Evolutionary conservation across 306 rosid species (phyloP), one percentile per base, ranked within the genome.

Genomic region (Acacia confusa): DNA sequence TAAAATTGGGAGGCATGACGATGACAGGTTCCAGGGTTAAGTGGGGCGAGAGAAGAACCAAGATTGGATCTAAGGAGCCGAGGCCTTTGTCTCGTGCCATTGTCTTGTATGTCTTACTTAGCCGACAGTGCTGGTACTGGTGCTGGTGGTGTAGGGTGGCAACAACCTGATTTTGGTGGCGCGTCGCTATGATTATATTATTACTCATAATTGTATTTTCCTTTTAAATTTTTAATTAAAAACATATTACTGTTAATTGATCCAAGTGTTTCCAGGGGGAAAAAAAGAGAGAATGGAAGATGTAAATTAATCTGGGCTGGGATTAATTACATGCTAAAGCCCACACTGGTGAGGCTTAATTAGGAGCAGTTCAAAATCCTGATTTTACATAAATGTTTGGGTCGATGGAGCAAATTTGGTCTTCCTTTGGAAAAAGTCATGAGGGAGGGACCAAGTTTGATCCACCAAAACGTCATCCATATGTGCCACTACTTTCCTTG

Each of bases 71-170:
- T 94, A 43, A 81, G 92, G 88, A 89, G 97, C 73, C 82, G 92
- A 88, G 98, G 98, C 38, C 91, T 94, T 9, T 94, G 97, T 83
- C 87, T 94, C 0, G 97, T 94, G 84, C 98, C 98, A 53, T 79
- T 94, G 82, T 86, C 94, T 2, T 92, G 95, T 87, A 89, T 94
- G 94, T 84, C 97, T 11, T 92, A 92, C 83, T 85, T 94, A 15
- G 79, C 94, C 0, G 94, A 84, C 2, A 93, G 88, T 12, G 76
- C 77, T 50, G n/a, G 8, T 50, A 22, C n/a, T 17, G 57, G 52
- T 1, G 38, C 82, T 5, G 85, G 63, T 32, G 81, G 77, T 28
- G 82, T 72, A 24, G 28, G 83, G 71, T 92, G 97, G 97, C 92
- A 89, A 45, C 88, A 84, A 0, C 83, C 89, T 22, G 85, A 85